Evolutionary conservation across 2,329 filamentous ascomycete species (phyloP).

Genomic region (Colletotrichum simmondsii): DNA sequence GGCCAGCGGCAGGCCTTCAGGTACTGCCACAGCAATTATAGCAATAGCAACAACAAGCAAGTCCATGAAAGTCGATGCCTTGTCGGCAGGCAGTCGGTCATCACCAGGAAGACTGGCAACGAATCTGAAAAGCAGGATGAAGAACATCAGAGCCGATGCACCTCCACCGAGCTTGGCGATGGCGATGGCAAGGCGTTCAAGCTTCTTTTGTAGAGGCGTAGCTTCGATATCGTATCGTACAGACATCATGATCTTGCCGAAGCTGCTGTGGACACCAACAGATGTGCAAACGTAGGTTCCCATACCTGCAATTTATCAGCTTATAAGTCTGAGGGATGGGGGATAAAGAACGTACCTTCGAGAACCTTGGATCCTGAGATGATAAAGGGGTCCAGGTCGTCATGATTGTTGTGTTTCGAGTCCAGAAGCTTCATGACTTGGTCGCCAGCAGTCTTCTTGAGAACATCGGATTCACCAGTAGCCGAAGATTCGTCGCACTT

Average conservation of each 20-base stretch:
- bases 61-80: constrained; percentile 61
- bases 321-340: constrained; percentile 26
- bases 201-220: constrained; percentile 65
- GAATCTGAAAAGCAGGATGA: constrained; percentile 83
- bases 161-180: constrained; percentile 65
- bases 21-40: constrained; percentile 74
- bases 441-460: constrained; percentile 72
- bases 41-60: constrained; percentile 74
- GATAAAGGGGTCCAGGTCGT: constrained; percentile 70
- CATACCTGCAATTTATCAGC: constrained; percentile 37
- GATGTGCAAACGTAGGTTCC: constrained; percentile 67
- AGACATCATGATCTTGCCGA: constrained; percentile 66
- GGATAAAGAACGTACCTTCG: constrained; percentile 49
- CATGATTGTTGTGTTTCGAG: constrained; percentile 46
- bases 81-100: constrained; percentile 64
- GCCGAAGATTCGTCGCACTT: constrained; percentile 79
- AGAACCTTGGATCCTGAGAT: constrained; percentile 65
- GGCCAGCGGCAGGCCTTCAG: constrained; percentile 73
- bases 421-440: constrained; percentile 62
- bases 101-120: constrained; percentile 64
- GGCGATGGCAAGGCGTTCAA: constrained; percentile 53
- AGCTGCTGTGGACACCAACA: constrained; percentile 63
- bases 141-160: constrained; percentile 74
- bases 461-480: constrained; percentile 78
- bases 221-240: constrained; percentile 60